Evolutionary conservation across 2,329 filamentous ascomycete genomes (phyloP), one percentile per base, ranked within the genome.

Genomic region (Xylaria sp.): DNA sequence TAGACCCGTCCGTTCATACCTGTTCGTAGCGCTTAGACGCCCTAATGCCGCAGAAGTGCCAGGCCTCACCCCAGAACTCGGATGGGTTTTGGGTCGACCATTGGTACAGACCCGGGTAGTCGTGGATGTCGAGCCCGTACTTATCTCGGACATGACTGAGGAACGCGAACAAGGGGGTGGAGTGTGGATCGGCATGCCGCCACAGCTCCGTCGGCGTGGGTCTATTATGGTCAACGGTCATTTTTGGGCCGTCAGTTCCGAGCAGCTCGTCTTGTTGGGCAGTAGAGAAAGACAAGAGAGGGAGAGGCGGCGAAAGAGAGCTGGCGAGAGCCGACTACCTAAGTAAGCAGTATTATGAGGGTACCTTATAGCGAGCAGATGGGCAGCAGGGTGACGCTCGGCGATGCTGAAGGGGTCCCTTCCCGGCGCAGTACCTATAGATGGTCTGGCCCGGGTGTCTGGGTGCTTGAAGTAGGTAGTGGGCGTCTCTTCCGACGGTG

Each of bases 61-160:
- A 97, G 9, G 92, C 85, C 57, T 93, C 89, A 51, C 85, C 87
- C 94, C 94, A 98, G 75, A 97, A 96, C 1, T 83, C 79, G 23
- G 87, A 83, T 7, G 92, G 83, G 68, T 94, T 82, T 7, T 89
- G 85, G 65, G 95, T 84, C 67, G 92, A 97, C 94, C 94, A 98
- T 73, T 85, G 79, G 78, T 94, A 90, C 8, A 98, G 83, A n/a
- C 86, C 86, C 19, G 87, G 78, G 72, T 97, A 97, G 64, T 82
- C 86, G 17, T 81, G 74, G 47, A 95, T 80, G 21, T 80, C 73
- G 58, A 92, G 75, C 10, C 79, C 77, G 71, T 93, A 85, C 70
- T 89, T 90, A 63, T 84, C 73, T 75, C 90, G 92, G 66, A 96
- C 81, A 54, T 81, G 80, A 68, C 87, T 80, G 67, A 92, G 83